Evolutionary conservation across 768 basidiomycete species (phyloP), one percentile per base, ranked within the genome.

Genomic region (Mycena haematopus): DNA sequence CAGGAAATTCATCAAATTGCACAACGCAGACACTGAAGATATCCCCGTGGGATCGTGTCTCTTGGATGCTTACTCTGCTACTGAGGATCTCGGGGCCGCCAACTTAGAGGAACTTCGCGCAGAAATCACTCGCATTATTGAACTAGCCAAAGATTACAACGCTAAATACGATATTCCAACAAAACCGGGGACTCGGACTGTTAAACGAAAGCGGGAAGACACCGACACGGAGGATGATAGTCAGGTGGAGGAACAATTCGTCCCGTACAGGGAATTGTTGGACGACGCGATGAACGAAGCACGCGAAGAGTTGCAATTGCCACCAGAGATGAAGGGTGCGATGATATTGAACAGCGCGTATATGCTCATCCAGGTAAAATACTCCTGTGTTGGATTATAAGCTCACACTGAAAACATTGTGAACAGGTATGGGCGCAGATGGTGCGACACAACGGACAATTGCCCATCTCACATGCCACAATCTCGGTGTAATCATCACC

Each of bases 381-480:
- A 10, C n/a, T 31, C 10, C 24, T 2, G 5, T 15, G 21, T 52
- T 25, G 21, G 33, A n/a, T n/a, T n/a, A n/a, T n/a, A 35, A 21
- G 13, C 50, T 52, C 11, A 52, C 21, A 22, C 36, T 31, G 2
- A n/a, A 0, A 8, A 11, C 3, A 14, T n/a, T 2, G 6, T 42
- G 9, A n/a, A 38, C 52, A 63, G 62, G 56, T 58, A 11, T 63
- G 56, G 62, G 31, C 56, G 10, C 62, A 58, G 17, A 63, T 63
- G 55, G 56, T 58, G 3, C 55, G 51, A 10, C 51, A 57, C n/a
- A 53, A 63, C 14, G 56, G 15, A 57, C 62, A 24, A 7, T 63
- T 22, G 62, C 62, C 35, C 62, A 44, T 1, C 22, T 63, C 2
- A 63, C 62, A 17, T 57, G 56, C 24, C 45, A 63, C 33, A 63